Percentiles rank a stretch among this genome's conserved stretches.
These are phyloP conservation scores for Colletotrichum spinosum DNA, from an alignment of 2,329 filamentous ascomycete genomes.

Conservation along the genomic window DNA sequence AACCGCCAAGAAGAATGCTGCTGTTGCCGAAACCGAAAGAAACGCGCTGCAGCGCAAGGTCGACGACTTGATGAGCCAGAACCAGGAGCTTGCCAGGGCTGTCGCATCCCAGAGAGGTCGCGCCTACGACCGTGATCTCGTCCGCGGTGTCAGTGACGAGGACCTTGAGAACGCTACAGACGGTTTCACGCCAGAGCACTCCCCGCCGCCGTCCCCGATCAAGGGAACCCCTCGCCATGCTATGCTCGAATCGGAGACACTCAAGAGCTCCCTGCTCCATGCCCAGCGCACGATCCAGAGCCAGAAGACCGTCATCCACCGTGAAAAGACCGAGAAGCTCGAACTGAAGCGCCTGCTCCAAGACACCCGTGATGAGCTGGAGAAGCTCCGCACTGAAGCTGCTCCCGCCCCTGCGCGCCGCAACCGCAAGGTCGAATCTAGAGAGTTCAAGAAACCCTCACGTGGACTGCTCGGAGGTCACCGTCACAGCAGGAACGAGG, in stretches of 20 bases:
- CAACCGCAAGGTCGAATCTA: constrained; percentile 72
- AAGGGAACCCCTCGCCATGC: constrained; percentile 93
- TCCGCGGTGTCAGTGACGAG: constrained; percentile 70
- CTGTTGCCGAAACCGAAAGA: constrained; percentile 82
- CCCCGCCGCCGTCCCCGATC: constrained; percentile 88
- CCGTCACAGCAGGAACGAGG: constrained; percentile 80
- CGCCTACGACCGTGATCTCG: constrained; percentile 71
- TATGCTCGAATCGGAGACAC: constrained; percentile 92
- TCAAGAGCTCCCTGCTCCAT: constrained; percentile 93
- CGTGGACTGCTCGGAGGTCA: constrained; percentile 78
- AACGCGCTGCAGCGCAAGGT: constrained; percentile 84
- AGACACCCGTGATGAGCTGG: constrained; percentile 92
- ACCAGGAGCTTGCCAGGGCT: constrained; percentile 88
- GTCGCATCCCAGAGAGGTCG: constrained; percentile 80
- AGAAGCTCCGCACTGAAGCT: constrained; percentile 71
- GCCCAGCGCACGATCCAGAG: constrained; percentile 97
- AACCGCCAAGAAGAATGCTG: constrained; percentile 82
- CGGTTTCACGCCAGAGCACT: constrained; percentile 85
- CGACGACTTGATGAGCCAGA: constrained; percentile 88
- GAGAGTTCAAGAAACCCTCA: constrained; percentile 80
- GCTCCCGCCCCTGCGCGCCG: constrained; percentile 63
- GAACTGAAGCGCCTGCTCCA: constrained; percentile 95
- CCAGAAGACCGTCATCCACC: constrained; percentile 92
- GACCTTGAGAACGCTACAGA: constrained; percentile 74
- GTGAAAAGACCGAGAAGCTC: constrained; percentile 98